phyloP scores from a whole-genome alignment of 805 yeast genomes.

The Saccharomycopsis javanensis region DNA sequence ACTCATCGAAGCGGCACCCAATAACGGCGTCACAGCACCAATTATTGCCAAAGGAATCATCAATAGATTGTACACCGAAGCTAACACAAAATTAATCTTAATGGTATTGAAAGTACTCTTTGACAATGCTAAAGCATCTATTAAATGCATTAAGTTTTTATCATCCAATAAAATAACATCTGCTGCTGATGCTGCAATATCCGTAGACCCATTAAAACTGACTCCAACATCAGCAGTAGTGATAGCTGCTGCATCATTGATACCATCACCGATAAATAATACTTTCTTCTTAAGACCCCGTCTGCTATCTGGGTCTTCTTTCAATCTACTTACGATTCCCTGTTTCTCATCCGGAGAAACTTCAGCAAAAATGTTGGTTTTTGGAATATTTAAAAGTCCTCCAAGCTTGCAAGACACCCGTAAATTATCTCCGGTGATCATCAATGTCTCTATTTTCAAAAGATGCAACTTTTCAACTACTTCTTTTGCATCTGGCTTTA shows the following conservation, averaged over 20 bases:
- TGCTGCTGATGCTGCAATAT: slow-evolving; percentile 95
- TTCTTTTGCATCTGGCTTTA: slow-evolving; percentile 55
- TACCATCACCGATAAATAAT: slow-evolving; percentile 95
- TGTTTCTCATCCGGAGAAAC: slow-evolving; percentile 73
- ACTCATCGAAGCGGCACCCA: slow-evolving; percentile 92
- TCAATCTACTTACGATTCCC: slow-evolving; percentile 49
- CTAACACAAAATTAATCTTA: slow-evolving; percentile 78
- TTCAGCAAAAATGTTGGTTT: slow-evolving; percentile 58
- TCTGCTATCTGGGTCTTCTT: slow-evolving; percentile 25
- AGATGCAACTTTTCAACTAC: slow-evolving; percentile 46
- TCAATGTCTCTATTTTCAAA: slow-evolving; percentile 55
- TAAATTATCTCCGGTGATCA: slow-evolving; percentile 83
- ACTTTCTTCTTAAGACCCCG: slow-evolving; percentile 29
- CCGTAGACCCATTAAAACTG: slow-evolving; percentile 88
- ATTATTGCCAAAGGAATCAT: slow-evolving; percentile 97
- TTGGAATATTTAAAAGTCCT: slow-evolving; percentile 52
- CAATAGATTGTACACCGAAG: slow-evolving; percentile 67
- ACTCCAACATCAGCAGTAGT: slow-evolving; percentile 84
- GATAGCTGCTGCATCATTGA: slow-evolving; percentile 94
- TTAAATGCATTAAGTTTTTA: slow-evolving; percentile 27
- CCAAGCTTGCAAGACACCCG: slow-evolving; percentile 60
- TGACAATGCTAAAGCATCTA: slow-evolving; percentile 59
- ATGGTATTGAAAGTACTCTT: slow-evolving; percentile 61
- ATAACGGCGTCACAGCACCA: slow-evolving; percentile 75
- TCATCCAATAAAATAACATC: slow-evolving; percentile 68